These are phyloP conservation scores for Backusella morwellensis DNA, from an alignment of 192 early-diverging fungal genomes.

Conservation along the genomic window DNA sequence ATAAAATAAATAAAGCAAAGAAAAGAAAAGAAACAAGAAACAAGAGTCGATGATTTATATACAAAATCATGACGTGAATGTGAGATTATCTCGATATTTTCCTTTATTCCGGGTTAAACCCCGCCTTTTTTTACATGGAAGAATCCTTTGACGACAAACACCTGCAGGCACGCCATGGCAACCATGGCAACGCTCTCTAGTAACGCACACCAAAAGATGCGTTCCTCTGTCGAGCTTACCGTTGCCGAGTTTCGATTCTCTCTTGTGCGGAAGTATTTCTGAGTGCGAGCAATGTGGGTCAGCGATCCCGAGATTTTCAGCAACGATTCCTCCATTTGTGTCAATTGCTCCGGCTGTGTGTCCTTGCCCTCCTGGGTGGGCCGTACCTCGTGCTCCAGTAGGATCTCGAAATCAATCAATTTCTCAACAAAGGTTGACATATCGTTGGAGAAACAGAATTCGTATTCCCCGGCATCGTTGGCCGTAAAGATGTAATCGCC, in stretches of 20 bases:
- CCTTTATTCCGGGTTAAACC: conserved; percentile 34
- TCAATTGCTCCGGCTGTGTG: conserved; percentile 52
- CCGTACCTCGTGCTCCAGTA: conserved; percentile 81
- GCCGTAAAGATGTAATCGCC: conserved; percentile 94
- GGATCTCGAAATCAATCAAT: conserved; percentile 93
- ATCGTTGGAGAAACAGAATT: conserved; percentile 95
- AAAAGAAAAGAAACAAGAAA: conserved; percentile 1
- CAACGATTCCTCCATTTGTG: conserved; percentile 54
- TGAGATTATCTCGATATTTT: neutral
- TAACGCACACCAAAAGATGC: conserved; percentile 92
- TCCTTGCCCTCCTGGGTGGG: conserved; percentile 25
- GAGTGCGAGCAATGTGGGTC: conserved; percentile 71
- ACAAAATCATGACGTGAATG: neutral
- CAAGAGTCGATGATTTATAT: neutral
- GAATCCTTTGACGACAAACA: conserved; percentile 90
- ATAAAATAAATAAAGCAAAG: neutral
- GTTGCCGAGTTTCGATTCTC: conserved; percentile 91
- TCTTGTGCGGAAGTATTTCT: conserved; percentile 87
- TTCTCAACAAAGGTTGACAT: conserved; percentile 96
- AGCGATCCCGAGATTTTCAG: conserved; percentile 62
- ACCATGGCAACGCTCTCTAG: conserved; percentile 79
- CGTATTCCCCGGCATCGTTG: conserved; percentile 83
- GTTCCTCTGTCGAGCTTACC: conserved; percentile 80
- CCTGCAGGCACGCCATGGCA: conserved; percentile 83
- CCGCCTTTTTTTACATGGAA: conserved; percentile 67